Evolutionary conservation across 106 monocot species (phyloP).

Genomic region (Dioscorea zingiberensis): DNA sequence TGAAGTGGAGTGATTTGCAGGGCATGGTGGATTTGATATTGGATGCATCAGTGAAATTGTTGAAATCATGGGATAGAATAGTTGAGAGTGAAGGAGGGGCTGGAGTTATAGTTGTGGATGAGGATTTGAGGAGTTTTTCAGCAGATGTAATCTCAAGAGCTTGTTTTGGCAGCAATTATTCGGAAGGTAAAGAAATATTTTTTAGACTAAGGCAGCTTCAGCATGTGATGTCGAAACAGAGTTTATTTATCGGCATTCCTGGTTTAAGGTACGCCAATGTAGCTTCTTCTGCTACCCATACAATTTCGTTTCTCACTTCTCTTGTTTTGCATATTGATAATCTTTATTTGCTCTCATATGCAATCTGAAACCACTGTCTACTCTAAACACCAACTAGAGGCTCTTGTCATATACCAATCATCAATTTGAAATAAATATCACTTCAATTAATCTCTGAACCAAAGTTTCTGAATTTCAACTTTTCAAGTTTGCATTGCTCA

Average conservation of each 20-base stretch:
- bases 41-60: slow-evolving; percentile 25
- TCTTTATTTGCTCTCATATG: too few relatives aligned
- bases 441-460: too few relatives aligned
- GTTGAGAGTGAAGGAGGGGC: slow-evolving; percentile 27
- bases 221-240: slow-evolving; percentile 14
- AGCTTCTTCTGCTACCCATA: too few relatives aligned
- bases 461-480: too few relatives aligned
- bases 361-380: too few relatives aligned
- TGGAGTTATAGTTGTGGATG: slow-evolving; percentile 37
- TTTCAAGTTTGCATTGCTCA: too few relatives aligned
- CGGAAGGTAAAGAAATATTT: slow-evolving; percentile 63
- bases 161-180: slow-evolving; percentile 65
- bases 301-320: too few relatives aligned
- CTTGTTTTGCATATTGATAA: too few relatives aligned
- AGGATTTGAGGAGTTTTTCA: slow-evolving; percentile 49
- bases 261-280: slow-evolving; percentile 21
- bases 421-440: too few relatives aligned
- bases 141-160: slow-evolving; percentile 73
- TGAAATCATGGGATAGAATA: slow-evolving; percentile 45
- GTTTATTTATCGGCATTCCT: slow-evolving; percentile 29
- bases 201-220: slow-evolving; percentile 35
- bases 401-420: too few relatives aligned
- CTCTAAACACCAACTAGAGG: too few relatives aligned
- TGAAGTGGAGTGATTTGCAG: slow-evolving; percentile 15
- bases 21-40: slow-evolving; percentile 65